Evolutionary conservation across 805 yeast species (phyloP), one percentile per base, ranked within the genome.

Genomic region (Saturnispora sanitii): DNA sequence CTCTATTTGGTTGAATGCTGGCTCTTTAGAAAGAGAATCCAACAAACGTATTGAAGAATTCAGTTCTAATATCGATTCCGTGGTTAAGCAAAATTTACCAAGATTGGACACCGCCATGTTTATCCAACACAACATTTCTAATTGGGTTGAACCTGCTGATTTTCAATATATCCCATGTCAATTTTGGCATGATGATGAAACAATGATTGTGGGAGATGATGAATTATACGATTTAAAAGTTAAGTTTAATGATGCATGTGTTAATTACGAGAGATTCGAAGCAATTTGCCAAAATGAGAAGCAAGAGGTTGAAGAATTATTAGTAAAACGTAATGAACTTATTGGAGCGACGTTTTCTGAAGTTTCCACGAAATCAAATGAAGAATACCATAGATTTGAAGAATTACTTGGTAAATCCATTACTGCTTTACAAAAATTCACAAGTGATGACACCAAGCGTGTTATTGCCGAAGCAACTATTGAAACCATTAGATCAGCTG

Each of bases 111-210:
- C 88, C 0, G 79, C 84, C 26, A 90, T 92, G 96, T 92, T 79
- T 60, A 77, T 87, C 42, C 87, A 87, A 54, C 99, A 92, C 62
- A 92, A 92, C 57, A 46, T 71, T 20, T 62, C 58, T 15, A 66
- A 66, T 13, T 92, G 96, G 96, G 68, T 68, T 34, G 96, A 87
- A 51, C 97, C 96, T 1, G 66, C 65, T 6, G 97, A 90, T 62
- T 85, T 82, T 55, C 70, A 75, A 49, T 92, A 82, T 53, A 73
- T 83, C 47, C 96, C 97, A 1, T 79, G 94, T 20, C 79, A 87
- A 23, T 80, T 92, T 32, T 92, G 98, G 98, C 97, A 90, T 61
- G 98, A 92, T 54, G 96, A 92, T 60, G 95, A 86, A 48, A 65
- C 73, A 27, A 70, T 83, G 53, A 68, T 80, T 47, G 70, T 77